Conservation (phyloP, 192 early-diverging fungal species). For the Cladochytrium replicatum region DNA sequence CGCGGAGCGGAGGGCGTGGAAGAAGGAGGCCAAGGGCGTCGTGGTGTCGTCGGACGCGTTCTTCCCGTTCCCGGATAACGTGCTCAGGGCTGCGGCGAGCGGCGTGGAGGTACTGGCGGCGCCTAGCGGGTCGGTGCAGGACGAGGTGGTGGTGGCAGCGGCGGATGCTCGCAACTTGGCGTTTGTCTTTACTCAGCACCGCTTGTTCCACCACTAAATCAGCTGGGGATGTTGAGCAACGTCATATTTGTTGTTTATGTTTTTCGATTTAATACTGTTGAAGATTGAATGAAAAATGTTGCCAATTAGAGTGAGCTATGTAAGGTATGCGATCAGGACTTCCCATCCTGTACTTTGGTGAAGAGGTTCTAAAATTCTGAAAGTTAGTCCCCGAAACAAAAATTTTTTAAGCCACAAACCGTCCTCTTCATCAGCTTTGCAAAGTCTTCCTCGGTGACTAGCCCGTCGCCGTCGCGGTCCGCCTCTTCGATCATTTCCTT, state of each 20-base stretch:
- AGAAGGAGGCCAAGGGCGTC: slow-evolving; percentile 57
- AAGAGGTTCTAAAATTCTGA: too few relatives aligned
- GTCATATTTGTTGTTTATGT: too few relatives aligned
- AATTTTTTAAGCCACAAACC: too few relatives aligned
- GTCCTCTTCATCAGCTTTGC: slow-evolving; percentile 31
- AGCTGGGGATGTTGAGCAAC: too few relatives aligned
- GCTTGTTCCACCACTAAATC: slow-evolving; percentile 97
- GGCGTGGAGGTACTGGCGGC: slow-evolving; percentile 87
- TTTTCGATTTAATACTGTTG: too few relatives aligned
- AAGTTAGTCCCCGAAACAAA: too few relatives aligned
- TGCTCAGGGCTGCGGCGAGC: slow-evolving; percentile 71
- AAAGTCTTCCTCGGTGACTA: slow-evolving; percentile 38
- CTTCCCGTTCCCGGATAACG: slow-evolving; percentile 98
- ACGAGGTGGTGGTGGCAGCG: slow-evolving; percentile 67
- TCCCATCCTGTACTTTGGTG: too few relatives aligned
- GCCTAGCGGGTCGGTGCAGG: slow-evolving; percentile 85
- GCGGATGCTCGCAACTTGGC: slow-evolving; percentile 78
- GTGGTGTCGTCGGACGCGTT: slow-evolving; percentile 94
- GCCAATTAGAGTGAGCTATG: too few relatives aligned
- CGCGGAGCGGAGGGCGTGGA: slow-evolving; percentile 69
- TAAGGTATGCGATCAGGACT: too few relatives aligned
- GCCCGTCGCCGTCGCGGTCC: slow-evolving; percentile 37
- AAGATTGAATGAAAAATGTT: too few relatives aligned
- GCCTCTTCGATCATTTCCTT: slow-evolving; percentile 43
- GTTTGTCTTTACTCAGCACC: slow-evolving; percentile 73